Evolutionary conservation across 768 basidiomycete genomes (phyloP), one percentile per base, ranked within the genome.

Genomic region (Rhizopogon roseolus): DNA sequence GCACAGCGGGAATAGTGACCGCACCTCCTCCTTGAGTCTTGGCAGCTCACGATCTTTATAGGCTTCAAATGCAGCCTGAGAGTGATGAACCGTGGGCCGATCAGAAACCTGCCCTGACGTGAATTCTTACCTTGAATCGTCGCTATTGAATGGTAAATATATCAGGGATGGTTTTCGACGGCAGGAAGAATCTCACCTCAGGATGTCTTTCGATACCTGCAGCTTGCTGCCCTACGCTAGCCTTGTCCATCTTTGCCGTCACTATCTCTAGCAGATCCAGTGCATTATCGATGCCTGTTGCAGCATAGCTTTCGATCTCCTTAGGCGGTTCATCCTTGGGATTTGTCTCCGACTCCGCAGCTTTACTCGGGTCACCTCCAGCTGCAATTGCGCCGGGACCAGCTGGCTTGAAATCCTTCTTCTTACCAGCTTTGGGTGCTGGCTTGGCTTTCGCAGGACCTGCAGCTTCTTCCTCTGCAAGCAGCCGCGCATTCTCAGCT

Each of bases 221-320:
- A 13, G 94, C 93, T 68, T 90, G 88, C 54, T 85, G 82, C 0
- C 94, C 93, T 34, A 95, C 75, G 60, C 89, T 91, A 1, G 91
- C 90, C 73, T 96, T 96, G 69, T 96, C 94, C 81, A 82, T 86
- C 78, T 93, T 94, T 3, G 90, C 90, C 44, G 84, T 95, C 27
- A 96, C 92, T 4, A 93, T 80, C 54, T 92, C 89, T 57, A 97
- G 68, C 52, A 96, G 77, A 70, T 98, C 94, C 49, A 98, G 67
- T 8, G 90, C 93, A 66, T 92, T 87, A 64, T 98, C 94, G 50
- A 98, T 81, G 11, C 94, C 94, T 22, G 90, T 92, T 13, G 94
- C 94, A 3, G 83, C 66, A 68, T 77, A 90, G 63, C 85, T 86
- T 71, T 93, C 86, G 11, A 78, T 68, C 52, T 81, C 78, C 49